Base-by-base conservation (phyloP, 768 basidiomycete species). In the Boletellus ananiceps region DNA sequence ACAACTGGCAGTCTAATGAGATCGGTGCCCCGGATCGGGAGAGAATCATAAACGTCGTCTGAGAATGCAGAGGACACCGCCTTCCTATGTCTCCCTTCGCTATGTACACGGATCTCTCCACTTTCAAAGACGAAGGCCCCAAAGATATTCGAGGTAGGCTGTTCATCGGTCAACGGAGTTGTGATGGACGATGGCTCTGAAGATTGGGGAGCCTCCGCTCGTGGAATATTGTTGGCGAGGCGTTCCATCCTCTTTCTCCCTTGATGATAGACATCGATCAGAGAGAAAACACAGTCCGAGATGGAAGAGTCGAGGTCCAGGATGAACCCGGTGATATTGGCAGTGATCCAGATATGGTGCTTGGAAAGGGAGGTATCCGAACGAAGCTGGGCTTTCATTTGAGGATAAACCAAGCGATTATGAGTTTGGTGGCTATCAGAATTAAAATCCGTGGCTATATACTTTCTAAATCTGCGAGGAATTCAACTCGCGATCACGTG, bases 301-400 rank as follows among this genome's bases (percentile, higher is more conserved):
- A 94, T 86, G 21, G 78, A 77, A 0, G 90, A 83, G 62, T 93
- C 91, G 19, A 95, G 70, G 59, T 93, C 88, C 49, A 94, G 72
- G 41, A 88, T 75, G 63, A 94, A 93, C 12, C 93, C 93, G 59
- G 82, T 87, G 57, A 95, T 86, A 44, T 75, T 79, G 2, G 87
- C 87, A 23, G 71, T 70, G 47, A 89, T 69, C 71, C 79, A 80
- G 19, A 88, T 67, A 48, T 79, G 75, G 31, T 80, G 77, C 15
- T 75, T 73, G 4, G 72, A 63, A 2, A 68, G 65, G 1, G 76
- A 73, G 14, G 72, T 72, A 2, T 79, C 74, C 1, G 83, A 80
- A 14, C 79, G 80, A 45, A 92, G 71, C 29, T 86, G 79, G 0
- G 87, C 88, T 40, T 75, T 80, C 84, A 95, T 86, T 60, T 85